Evolutionary conservation across 345 rosid genomes (phyloP).

Genomic region (Pelargonium nanum): DNA sequence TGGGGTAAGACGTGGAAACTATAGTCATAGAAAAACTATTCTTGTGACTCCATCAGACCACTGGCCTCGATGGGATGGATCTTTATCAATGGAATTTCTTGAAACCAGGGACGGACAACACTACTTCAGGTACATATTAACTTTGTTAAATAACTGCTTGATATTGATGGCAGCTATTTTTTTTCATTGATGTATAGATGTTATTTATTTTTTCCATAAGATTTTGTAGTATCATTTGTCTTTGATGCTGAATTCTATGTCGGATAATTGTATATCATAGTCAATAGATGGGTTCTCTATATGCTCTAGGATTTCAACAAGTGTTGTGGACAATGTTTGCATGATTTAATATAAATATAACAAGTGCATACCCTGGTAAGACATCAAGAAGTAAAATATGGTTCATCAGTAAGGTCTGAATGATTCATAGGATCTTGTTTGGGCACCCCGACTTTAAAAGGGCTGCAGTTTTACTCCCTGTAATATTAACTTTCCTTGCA

Average conservation of each 20-base stretch:
- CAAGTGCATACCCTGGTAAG: background rate
- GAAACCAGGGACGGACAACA: constrained; percentile 55
- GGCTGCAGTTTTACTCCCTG: background rate
- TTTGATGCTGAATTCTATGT: background rate
- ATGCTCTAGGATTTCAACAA: background rate
- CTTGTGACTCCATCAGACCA: constrained; percentile 65
- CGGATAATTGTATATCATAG: background rate
- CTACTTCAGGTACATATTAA: constrained; percentile 55
- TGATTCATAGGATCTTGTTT: background rate
- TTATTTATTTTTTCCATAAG: no score
- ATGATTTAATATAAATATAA: no score
- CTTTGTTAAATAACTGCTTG: background rate
- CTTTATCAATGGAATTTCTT: constrained; percentile 75
- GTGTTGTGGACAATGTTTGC: no score
- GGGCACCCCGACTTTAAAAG: background rate
- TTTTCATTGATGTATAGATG: background rate
- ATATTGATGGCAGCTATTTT: background rate
- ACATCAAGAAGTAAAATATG: background rate
- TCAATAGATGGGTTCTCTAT: background rate
- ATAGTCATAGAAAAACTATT: constrained; percentile 55
- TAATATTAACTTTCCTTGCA: background rate
- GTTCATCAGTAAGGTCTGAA: background rate
- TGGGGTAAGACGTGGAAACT: constrained; percentile 65
- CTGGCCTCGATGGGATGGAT: constrained; percentile 90
- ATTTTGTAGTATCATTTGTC: background rate